These are phyloP conservation scores for Mycena amicta DNA, from an alignment of 768 basidiomycete species.

Conservation along the genomic window DNA sequence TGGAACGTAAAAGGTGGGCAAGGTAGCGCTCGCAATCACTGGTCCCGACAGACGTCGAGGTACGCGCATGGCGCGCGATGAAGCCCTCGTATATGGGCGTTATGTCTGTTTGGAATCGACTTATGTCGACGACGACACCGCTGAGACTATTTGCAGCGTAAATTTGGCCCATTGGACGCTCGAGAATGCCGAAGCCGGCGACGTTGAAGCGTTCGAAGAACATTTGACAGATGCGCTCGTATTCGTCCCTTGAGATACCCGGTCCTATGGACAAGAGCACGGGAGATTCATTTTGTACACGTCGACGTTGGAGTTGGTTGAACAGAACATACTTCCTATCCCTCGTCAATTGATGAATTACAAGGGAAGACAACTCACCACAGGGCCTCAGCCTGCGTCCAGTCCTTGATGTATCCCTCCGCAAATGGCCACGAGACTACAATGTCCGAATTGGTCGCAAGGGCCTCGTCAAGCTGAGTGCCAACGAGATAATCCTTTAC, in stretches of 20 bases:
- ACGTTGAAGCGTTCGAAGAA: conserved; percentile 95
- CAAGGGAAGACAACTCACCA: conserved; percentile 58
- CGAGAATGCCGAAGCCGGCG: conserved; percentile 77
- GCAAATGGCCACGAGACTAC: conserved; percentile 82
- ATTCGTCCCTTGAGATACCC: conserved; percentile 63
- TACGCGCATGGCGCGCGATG: conserved; percentile 54
- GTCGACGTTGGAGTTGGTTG: conserved; percentile 69
- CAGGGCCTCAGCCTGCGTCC: conserved; percentile 85
- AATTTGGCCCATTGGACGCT: conserved; percentile 83
- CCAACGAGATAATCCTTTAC: conserved; percentile 87
- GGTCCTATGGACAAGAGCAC: conserved; percentile 73
- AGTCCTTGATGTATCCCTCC: conserved; percentile 72
- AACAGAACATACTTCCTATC: conserved; percentile 86
- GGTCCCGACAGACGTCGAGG: conserved; percentile 66
- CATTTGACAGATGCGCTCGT: conserved; percentile 77
- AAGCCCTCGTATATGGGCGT: conserved; percentile 77
- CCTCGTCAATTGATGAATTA: conserved; percentile 9
- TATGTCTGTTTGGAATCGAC: conserved; percentile 73
- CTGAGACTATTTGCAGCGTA: conserved; percentile 73
- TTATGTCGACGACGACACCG: conserved; percentile 84
- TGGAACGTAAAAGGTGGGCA: conserved; percentile 69
- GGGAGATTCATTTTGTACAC: conserved; percentile 87
- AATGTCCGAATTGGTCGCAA: conserved; percentile 73
- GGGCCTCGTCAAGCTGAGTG: conserved; percentile 75
- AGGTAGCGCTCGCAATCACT: conserved; percentile 76